Conservation (phyloP, 2,329 filamentous ascomycete species). For the Apiospora kogelbergensis region DNA sequence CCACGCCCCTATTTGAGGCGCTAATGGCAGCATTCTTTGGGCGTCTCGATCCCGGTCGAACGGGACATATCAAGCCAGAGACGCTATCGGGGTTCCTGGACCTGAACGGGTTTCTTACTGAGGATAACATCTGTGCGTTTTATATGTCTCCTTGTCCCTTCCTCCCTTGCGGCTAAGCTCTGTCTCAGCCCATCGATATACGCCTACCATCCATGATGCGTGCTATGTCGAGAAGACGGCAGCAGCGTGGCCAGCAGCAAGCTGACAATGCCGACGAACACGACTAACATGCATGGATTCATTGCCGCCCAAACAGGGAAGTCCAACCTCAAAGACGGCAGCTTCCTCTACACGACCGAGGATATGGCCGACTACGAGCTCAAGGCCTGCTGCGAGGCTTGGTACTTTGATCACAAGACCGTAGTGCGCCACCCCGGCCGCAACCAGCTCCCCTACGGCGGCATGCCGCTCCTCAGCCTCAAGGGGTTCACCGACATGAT, state of each 20-base stretch:
- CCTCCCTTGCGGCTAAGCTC: too few species aligned
- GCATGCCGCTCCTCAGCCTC: constrained; percentile 19
- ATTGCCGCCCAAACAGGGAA: constrained; percentile 13
- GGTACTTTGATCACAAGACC: constrained; percentile 19
- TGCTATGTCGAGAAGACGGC: too few species aligned
- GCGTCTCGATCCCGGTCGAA: constrained; percentile 17
- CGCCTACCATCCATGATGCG: too few species aligned
- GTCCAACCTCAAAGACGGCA: constrained; percentile 15
- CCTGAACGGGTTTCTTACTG: constrained; percentile 14
- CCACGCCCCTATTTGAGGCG: constrained; percentile 18
- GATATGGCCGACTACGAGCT: constrained; percentile 20
- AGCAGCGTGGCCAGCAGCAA: too few species aligned
- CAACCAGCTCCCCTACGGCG: constrained; percentile 17
- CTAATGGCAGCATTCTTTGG: constrained; percentile 18
- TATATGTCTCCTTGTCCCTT: not conserved
- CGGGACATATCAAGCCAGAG: constrained; percentile 19
- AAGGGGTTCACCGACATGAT: constrained; percentile 19
- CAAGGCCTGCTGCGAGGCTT: constrained; percentile 19
- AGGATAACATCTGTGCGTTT: constrained; percentile 19
- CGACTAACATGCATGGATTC: too few species aligned
- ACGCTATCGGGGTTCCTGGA: constrained; percentile 19
- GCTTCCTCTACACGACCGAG: constrained; percentile 16
- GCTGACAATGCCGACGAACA: too few species aligned
- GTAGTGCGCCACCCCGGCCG: constrained; percentile 13
- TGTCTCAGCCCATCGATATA: too few species aligned